These are phyloP conservation scores for Paragyromitra xinjiangensis DNA, from an alignment of 495 filamentous ascomycete species.

Conservation along the genomic window DNA sequence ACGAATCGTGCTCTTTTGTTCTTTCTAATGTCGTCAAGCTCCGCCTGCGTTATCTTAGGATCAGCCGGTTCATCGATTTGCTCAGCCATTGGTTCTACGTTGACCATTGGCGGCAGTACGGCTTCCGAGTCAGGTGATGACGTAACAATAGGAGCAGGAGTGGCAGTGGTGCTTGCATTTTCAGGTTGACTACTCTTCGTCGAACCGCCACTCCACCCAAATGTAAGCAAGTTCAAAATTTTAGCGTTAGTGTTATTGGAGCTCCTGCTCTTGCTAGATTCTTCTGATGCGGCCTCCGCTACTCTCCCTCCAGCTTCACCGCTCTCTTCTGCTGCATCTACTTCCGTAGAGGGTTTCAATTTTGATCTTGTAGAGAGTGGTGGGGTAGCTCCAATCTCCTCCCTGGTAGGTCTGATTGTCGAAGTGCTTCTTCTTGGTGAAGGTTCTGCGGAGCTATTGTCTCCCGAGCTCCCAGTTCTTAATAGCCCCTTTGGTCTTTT, in stretches of 20 bases:
- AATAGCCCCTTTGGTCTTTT: slow-evolving; percentile 37
- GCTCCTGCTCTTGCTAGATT: slow-evolving; percentile 29
- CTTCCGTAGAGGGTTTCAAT: slow-evolving; percentile 9
- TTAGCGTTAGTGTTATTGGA: slow-evolving; percentile 50
- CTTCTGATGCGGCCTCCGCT: slow-evolving; percentile 16
- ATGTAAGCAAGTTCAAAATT: slow-evolving; percentile 56
- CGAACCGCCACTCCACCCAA: slow-evolving; percentile 55
- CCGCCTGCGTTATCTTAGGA: neutral
- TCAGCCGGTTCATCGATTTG: slow-evolving; percentile 10
- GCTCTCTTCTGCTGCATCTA: slow-evolving; percentile 3
- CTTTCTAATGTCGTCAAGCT: slow-evolving; percentile 20
- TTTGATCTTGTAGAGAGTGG: slow-evolving; percentile 16
- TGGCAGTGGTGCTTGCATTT: neutral
- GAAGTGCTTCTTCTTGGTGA: slow-evolving; percentile 27
- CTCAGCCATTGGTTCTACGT: slow-evolving; percentile 45
- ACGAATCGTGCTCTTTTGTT: slow-evolving; percentile 48
- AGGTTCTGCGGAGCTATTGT: slow-evolving; percentile 26
- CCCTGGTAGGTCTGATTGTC: slow-evolving; percentile 12
- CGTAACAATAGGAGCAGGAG: slow-evolving; percentile 1
- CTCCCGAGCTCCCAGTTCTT: slow-evolving; percentile 7
- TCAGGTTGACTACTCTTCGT: slow-evolving; percentile 4
- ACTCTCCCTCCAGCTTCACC: slow-evolving; percentile 1
- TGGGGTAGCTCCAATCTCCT: slow-evolving; percentile 17
- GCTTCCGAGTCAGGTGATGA: slow-evolving; percentile 23
- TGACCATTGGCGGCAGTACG: slow-evolving; percentile 33